phyloP scores from a whole-genome alignment of 1,284 basidiomycete genomes.

The Heterobasidion parviporum region DNA sequence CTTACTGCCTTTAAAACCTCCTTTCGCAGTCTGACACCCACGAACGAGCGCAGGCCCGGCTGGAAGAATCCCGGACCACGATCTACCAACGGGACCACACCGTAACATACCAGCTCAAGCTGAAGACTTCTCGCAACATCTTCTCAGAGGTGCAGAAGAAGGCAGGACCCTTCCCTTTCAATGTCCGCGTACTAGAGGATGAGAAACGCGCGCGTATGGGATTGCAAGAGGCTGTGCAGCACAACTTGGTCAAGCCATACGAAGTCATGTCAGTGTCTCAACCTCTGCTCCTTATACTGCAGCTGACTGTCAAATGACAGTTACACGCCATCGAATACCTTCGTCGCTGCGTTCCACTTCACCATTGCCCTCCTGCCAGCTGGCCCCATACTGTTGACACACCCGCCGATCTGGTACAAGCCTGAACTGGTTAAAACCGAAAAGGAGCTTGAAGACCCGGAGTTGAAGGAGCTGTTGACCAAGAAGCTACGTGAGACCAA shows the following conservation, averaged over 20 bases:
- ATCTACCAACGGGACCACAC: conserved; percentile 88
- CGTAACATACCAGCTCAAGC: conserved; percentile 93
- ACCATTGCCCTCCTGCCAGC: conserved; percentile 84
- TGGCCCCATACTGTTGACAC: conserved; percentile 80
- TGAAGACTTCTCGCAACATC: conserved; percentile 92
- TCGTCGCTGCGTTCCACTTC: conserved; percentile 93
- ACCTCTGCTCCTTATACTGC: background rate
- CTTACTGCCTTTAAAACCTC: background rate
- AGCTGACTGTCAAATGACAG: conserved; percentile 25
- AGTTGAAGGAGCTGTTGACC: conserved; percentile 71
- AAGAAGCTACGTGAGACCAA: conserved; percentile 83
- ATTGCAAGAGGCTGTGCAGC: conserved; percentile 92
- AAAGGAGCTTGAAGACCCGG: conserved; percentile 84
- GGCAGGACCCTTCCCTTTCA: conserved; percentile 97
- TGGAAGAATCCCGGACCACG: conserved; percentile 85
- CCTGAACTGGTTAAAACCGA: conserved; percentile 83
- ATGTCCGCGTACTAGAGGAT: conserved; percentile 88
- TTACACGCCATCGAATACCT: conserved; percentile 72
- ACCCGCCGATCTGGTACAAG: conserved; percentile 89
- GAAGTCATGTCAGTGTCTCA: conserved; percentile 67
- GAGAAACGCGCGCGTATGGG: conserved; percentile 94
- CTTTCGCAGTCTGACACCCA: background rate
- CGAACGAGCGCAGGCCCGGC: conserved; percentile 50
- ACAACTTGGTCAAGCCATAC: conserved; percentile 85
- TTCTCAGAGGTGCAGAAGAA: conserved; percentile 98